phyloP scores from a whole-genome alignment of 192 early-diverging fungal genomes.

The Chytriomyces sp. region DNA sequence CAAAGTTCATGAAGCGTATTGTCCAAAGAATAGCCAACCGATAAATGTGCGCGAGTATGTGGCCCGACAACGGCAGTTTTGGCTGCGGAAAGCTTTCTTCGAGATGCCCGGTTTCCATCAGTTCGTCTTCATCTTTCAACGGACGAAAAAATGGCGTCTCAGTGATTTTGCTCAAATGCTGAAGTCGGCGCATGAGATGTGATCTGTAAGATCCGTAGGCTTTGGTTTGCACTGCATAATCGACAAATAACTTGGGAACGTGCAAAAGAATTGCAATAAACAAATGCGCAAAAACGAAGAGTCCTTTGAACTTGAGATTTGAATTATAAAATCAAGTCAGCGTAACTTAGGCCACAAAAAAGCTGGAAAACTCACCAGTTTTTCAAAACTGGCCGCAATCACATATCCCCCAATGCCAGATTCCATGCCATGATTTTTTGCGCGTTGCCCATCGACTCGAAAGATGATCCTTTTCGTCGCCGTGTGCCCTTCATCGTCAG shows the following conservation, averaged over 20 bases:
- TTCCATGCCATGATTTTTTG: constrained; percentile 65
- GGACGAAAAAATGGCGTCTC: neutral
- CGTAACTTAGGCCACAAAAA: neutral
- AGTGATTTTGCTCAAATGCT: constrained; percentile 6
- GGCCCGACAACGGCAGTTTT: neutral
- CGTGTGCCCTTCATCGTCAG: constrained; percentile 58
- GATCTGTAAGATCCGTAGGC: neutral
- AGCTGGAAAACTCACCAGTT: constrained; percentile 13
- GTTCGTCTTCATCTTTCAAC: too few relatives aligned
- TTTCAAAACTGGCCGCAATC: constrained; percentile 48
- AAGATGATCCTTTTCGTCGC: constrained; percentile 63
- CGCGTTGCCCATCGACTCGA: constrained; percentile 65
- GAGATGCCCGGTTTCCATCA: neutral
- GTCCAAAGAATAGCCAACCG: constrained; percentile 18
- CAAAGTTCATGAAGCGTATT: constrained; percentile 51
- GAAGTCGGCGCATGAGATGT: neutral
- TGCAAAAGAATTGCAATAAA: constrained; percentile 37
- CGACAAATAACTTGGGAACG: constrained; percentile 39
- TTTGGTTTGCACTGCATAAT: neutral
- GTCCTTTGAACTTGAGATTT: constrained; percentile 40
- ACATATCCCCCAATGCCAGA: constrained; percentile 62
- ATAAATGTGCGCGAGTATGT: neutral
- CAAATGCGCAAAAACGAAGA: constrained; percentile 46
- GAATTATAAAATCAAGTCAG: neutral
- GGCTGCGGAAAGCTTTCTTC: neutral